Base-by-base conservation (phyloP, 805 yeast species). In the Scheffersomyces lignosus region DNA sequence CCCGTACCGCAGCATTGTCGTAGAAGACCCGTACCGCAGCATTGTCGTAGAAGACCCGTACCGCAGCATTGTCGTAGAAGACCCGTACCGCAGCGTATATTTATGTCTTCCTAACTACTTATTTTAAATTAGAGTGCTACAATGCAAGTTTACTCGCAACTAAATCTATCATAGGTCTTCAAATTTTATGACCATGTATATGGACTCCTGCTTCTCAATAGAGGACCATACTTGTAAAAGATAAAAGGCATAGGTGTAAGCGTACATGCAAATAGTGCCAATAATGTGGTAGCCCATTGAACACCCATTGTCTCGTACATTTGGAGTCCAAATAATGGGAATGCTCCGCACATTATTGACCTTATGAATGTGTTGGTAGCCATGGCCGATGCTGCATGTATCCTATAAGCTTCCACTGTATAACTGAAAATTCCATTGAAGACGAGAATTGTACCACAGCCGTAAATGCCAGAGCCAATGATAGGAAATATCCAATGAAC, bases 161-260 rank as follows among this genome's bases (percentile, higher is more conserved):
- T n/a, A n/a, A n/a, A n/a, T n/a, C n/a, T n/a, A n/a, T n/a, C n/a
- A n/a, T n/a, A n/a, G n/a, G n/a, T n/a, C n/a, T n/a, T n/a, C n/a
- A n/a, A n/a, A n/a, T n/a, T n/a, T n/a, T 46, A 46, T 10, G 45
- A 25, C 64, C 64, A 58, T 6, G 64, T 52, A 35, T 50, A 58
- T 5, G 51, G 43, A 41, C 61, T 56, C 30, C 40, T 54, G 4
- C 38, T 42, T 36, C 70, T 50, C n/a, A 62, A 36, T 6, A 9
- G 31, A 40, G 38, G 26, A 10, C 24, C 24, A 10, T 20, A 20
- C 10, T 10, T 20, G 24, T 7, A 43, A 20, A 46, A 44, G 7
- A 41, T 13, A 28, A 46, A 46, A 12, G 48, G 48, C 8, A 46
- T 31, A 4, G 50, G 48, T 15, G 38, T 43, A 22, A 43, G 23